A percentile compares a stretch with the other conserved stretches of the same genome.
Conservation (phyloP, 1,284 basidiomycete genomes). For the Pterulicium gracile region DNA sequence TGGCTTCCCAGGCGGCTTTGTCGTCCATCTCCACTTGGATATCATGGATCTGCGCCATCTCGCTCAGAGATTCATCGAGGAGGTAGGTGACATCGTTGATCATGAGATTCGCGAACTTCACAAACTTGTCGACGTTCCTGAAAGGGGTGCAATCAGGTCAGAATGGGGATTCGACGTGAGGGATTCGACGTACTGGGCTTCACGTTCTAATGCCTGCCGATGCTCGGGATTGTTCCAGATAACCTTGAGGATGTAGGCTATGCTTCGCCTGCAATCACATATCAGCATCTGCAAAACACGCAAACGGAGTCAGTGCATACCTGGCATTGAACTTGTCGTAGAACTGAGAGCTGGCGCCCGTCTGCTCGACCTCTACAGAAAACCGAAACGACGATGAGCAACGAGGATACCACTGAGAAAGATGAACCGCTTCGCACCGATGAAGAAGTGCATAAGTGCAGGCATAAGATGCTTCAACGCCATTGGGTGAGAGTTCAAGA, state of each 20-base stretch:
- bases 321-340: constrained; percentile 93
- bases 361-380: constrained; percentile 89
- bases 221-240: constrained; percentile 88
- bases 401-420: not conserved
- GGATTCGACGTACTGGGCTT: constrained; percentile 51
- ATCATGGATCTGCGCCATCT: constrained; percentile 80
- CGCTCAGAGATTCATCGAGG: constrained; percentile 91
- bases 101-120: constrained; percentile 94
- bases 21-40: constrained; percentile 84
- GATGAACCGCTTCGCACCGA: constrained; percentile 43
- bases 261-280: constrained; percentile 51
- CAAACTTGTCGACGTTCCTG: constrained; percentile 84
- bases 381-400: constrained; percentile 4
- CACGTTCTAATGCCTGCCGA: constrained; percentile 70
- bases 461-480: constrained; percentile 87
- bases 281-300: not conserved
- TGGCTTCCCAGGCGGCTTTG: constrained; percentile 53
- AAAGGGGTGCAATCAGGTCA: constrained; percentile 9
- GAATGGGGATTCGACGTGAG: not conserved
- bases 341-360: constrained; percentile 96
- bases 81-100: constrained; percentile 99
- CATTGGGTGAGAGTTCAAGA: constrained; percentile 77
- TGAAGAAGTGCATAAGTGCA: constrained; percentile 91
- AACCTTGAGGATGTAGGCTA: constrained; percentile 75
- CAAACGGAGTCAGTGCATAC: constrained; percentile 4